Evolutionary conservation across 768 basidiomycete species (phyloP), one percentile per base, ranked within the genome.

Genomic region (Pholiota microspora): DNA sequence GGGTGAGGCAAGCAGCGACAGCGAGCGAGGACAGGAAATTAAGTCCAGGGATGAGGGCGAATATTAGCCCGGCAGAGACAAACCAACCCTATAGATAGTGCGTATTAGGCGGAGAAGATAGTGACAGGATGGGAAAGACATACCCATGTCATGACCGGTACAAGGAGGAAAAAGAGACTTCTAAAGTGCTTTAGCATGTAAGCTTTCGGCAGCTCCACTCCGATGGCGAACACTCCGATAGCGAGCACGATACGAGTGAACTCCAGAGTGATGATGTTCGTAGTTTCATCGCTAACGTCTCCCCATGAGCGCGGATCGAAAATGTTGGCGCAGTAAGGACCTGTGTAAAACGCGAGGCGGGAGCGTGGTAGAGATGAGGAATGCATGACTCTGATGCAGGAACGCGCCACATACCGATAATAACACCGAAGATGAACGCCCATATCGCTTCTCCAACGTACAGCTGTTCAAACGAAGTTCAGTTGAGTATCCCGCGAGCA

Each of bases 381-480:
- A 21, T 5, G 24, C 16, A 49, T 24, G 51, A 31, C 29, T 31
- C 29, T 6, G 46, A 18, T 18, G 46, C 31, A 45, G 52, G n/a
- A 44, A 13, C 21, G 36, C 44, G 29, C 24, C 57, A 69, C 81
- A 57, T 67, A 83, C 89, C 94, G 48, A 96, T 86, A 59, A 94
- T 87, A 64, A 98, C 88, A 10, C 94, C 93, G 63, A 96, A 92
- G 29, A 96, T 67, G 62, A 97, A 97, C 0, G 96, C 94, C 84
- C 92, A 92, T 60, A 90, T 91, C 12, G 97, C 94, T 78, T 99
- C 97, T 57, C 97, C 97, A 54, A 98, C 85, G 68, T 97, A 98
- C 23, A 96, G 71, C 82, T 92, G 57, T 21, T 25, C 27, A 45
- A 49, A 25, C 31, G 29, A 31, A 12, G 45, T 52, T 15, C 34